Evolutionary conservation across 2,329 filamentous ascomycete genomes (phyloP), one percentile per base, ranked within the genome.

Genomic region (Hymenoscyphus fructigenus): DNA sequence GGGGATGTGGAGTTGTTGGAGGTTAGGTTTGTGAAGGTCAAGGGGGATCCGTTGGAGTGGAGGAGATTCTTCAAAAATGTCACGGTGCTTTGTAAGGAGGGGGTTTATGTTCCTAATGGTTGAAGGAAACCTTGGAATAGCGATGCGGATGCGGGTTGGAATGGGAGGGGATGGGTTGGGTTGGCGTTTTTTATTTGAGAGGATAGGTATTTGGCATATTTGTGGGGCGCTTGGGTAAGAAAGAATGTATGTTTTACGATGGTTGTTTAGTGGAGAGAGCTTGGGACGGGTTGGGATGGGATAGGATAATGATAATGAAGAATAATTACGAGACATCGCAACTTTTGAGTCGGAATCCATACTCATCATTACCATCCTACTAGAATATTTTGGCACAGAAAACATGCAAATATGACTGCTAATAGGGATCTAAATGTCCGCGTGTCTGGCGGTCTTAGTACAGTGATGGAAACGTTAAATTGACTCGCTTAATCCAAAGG

Each of bases 31-130:
- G 86, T 96, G 70, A 99, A 99, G 80, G 85, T 91, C 62, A 97
- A 97, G 80, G 95, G 95, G 5, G 95, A 99, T 80, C 95, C 95
- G 5, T 79, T 99, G 59, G 94, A 98, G 80, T 99, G 96, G 95
- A 86, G 95, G 66, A 83, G 95, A 38, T 92, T 99, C 76, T 99
- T 99, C 83, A 99, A 99, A 80, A 93, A 92, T 77, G 86, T 97
- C n/a, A 91, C 91, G 34, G 83, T 96, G 68, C 82, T 94, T 66
- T 96, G 93, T 79, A 91, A 91, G 75, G 92, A 97, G 75, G 92
- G 88, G 9, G 89, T 98, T 56, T 91, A 88, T 76, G 84, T 83
- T 69, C 85, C 85, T 57, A 80, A 28, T 0, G 26, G 3, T 17
- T 57, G 26, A 57, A 12, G 55, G n/a, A 17, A 10, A 5, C 3